Evolutionary conservation across 176 grass and related monocot species (phyloP).

Genomic region (Musa beccarii): DNA sequence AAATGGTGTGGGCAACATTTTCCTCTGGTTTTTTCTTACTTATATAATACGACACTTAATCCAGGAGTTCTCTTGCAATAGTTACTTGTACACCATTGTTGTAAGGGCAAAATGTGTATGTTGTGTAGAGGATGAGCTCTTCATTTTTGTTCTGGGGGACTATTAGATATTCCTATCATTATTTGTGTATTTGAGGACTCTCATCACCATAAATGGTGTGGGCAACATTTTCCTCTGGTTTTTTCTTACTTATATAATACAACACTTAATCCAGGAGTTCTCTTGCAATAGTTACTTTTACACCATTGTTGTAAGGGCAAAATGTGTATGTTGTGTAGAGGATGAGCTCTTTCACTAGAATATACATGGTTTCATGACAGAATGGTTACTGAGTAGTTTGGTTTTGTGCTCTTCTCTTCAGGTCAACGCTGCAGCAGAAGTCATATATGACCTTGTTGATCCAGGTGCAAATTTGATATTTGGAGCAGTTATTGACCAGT

Average conservation of each 20-base stretch:
- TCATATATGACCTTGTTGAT: constrained; percentile 98
- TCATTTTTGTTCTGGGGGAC: neutral
- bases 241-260: neutral
- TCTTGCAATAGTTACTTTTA: neutral
- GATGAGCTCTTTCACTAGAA: neutral
- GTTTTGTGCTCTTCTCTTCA: constrained; percentile 18
- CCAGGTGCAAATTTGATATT: constrained; percentile 99
- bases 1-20: neutral
- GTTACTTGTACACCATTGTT: neutral
- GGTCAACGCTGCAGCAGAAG: constrained; percentile 92
- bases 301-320: neutral
- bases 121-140: neutral
- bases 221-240: neutral
- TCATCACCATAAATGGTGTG: neutral
- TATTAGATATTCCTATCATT: neutral
- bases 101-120: neutral
- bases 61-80: neutral
- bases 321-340: neutral
- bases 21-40: neutral
- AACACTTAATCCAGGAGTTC: neutral
- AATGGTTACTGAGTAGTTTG: neutral
- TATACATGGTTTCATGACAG: too few relatives aligned
- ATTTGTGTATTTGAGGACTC: neutral
- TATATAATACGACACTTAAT: neutral
- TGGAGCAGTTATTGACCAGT: constrained; percentile 90